Evolutionary conservation across 208 protist species (phyloP).

Genomic region (Trypanosoma platydactyli): DNA sequence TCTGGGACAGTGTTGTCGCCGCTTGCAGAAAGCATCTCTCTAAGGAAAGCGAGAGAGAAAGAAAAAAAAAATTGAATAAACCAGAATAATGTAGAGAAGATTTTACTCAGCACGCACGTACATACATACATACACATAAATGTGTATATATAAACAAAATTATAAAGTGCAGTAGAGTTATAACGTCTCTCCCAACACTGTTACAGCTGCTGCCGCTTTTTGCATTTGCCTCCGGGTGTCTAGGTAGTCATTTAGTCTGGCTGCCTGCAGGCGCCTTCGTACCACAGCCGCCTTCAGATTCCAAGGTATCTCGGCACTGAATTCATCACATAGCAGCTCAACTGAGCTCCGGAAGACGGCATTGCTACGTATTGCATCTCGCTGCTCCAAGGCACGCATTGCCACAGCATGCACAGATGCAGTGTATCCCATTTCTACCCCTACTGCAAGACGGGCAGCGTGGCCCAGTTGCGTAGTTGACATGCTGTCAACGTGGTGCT

Average conservation of each 20-base stretch:
- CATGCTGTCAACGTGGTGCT: slow-evolving; percentile 51
- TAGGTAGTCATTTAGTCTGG: slow-evolving; percentile 36
- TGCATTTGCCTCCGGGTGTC: slow-evolving; percentile 11
- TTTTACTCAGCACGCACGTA: background rate
- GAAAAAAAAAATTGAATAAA: background rate
- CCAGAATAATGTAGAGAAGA: background rate
- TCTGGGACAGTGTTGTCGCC: background rate
- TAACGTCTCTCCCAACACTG: background rate
- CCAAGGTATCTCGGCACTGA: slow-evolving; percentile 69
- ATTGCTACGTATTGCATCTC: slow-evolving; percentile 51
- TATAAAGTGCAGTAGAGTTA: background rate
- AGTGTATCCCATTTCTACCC: slow-evolving; percentile 86
- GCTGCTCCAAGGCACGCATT: slow-evolving; percentile 66
- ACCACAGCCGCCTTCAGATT: slow-evolving; percentile 46
- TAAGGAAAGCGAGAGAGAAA: slow-evolving; percentile 9
- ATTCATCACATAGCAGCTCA: slow-evolving; percentile 76
- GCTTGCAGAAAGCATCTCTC: background rate
- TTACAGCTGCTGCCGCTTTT: slow-evolving; percentile 1
- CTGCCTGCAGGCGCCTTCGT: slow-evolving; percentile 45
- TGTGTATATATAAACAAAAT: no score
- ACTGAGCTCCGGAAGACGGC: slow-evolving; percentile 42
- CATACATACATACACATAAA: background rate
- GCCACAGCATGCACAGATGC: slow-evolving; percentile 57
- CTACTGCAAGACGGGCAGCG: slow-evolving; percentile 51
- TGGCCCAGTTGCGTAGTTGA: slow-evolving; percentile 55